Evolutionary conservation across 306 rosid species (phyloP).

Genomic region (Sphenostylis stenocarpa): DNA sequence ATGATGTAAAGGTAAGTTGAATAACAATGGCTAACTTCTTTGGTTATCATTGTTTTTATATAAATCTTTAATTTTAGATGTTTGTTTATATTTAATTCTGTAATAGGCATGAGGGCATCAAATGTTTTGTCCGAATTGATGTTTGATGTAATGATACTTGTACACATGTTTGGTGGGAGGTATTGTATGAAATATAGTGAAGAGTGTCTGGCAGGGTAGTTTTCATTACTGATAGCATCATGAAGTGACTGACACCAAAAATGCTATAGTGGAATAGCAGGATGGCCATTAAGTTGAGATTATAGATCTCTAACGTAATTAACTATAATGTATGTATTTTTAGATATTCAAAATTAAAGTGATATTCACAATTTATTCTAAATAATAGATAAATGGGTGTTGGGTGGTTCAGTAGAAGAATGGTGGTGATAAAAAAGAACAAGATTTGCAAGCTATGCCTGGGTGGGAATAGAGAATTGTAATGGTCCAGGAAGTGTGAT

Average conservation of each 20-base stretch:
- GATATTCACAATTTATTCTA: neutral
- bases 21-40: neutral
- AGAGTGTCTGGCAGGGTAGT: too few species aligned
- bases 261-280: neutral
- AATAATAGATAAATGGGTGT: neutral
- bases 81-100: slow-evolving; percentile 16
- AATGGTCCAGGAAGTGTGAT: neutral
- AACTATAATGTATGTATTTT: neutral
- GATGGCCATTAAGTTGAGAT: neutral
- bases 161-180: too few species aligned
- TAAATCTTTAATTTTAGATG: neutral
- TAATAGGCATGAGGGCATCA: slow-evolving; percentile 1
- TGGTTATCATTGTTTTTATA: neutral
- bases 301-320: neutral
- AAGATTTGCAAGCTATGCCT: neutral
- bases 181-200: too few species aligned
- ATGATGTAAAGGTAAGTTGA: slow-evolving; percentile 29
- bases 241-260: neutral
- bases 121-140: slow-evolving; percentile 3
- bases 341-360: neutral
- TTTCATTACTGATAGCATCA: too few species aligned
- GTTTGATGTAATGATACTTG: neutral
- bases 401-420: neutral
- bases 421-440: neutral
- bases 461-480: neutral